These are phyloP conservation scores for Phylloporus scabripes DNA, from an alignment of 768 basidiomycete species.

Conservation along the genomic window DNA sequence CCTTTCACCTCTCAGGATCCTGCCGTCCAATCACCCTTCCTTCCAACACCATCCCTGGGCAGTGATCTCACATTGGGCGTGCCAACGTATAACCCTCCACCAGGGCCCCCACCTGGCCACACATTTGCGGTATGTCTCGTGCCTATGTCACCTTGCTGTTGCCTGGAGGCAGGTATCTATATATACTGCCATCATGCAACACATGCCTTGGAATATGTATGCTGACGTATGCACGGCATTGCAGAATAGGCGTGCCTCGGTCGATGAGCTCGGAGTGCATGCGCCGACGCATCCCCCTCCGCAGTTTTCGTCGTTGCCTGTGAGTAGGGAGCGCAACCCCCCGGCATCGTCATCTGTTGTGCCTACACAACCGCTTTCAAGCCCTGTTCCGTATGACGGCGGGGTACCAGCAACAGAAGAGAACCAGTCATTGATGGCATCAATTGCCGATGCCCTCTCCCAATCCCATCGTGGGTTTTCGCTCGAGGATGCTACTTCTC, in stretches of 20 bases:
- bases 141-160: conserved; percentile 13
- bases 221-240: conserved; percentile 9
- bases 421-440: conserved; percentile 34
- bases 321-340: conserved; percentile 39
- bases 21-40: conserved; percentile 13
- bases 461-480: conserved; percentile 22
- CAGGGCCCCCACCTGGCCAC: conserved; percentile 10
- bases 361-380: conserved; percentile 3
- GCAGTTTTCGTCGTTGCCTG: conserved; percentile 62
- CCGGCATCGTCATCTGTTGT: conserved; percentile 8
- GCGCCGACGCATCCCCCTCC: background rate
- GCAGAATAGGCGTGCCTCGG: conserved; percentile 18
- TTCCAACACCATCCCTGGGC: conserved; percentile 32
- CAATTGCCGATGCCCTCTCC: conserved; percentile 35
- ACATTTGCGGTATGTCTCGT: conserved; percentile 15
- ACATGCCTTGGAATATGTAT: conserved; percentile 1
- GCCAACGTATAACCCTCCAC: conserved; percentile 6
- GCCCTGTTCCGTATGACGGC: conserved; percentile 5
- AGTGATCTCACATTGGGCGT: conserved; percentile 26
- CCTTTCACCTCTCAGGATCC: conserved; percentile 2
- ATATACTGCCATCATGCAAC: conserved; percentile 10
- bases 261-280: conserved; percentile 26
- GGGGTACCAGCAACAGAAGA: conserved; percentile 15
- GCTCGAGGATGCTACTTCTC: conserved; percentile 20
- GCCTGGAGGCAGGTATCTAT: conserved; percentile 14